Evolutionary conservation across 2,329 filamentous ascomycete genomes (phyloP), one percentile per base, ranked within the genome.

Genomic region (Phaeosphaeria sp.): DNA sequence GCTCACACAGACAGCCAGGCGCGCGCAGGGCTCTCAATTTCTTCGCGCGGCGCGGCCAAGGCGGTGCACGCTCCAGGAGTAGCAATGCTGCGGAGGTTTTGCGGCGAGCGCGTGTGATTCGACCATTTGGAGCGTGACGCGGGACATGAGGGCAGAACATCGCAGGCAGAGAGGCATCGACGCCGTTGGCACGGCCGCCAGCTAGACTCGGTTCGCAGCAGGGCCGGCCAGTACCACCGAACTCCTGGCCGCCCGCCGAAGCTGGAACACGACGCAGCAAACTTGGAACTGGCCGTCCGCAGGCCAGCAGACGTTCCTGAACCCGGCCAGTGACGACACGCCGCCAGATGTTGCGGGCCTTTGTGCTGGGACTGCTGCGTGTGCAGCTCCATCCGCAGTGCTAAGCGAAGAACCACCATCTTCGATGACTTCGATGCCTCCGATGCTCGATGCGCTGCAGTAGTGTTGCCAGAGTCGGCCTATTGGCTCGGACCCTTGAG

Each of bases 91-190:
- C 46, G 39, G 27, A 36, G 9, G 27, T 30, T 13, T 49, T 24
- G 6, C 49, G 20, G 15, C 13, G 11, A 6, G 24, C 18, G 24
- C 8, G 46, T 46, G 2, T 49, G 50, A 46, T 53, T 30, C n/a
- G 51, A 17, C 21, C 44, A 15, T 20, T 6, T 11, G 8, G 43
- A 22, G 18, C 40, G 46, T 53, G 55, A 50, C 51, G 55, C 33
- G 21, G 51, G 51, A 40, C 51, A 48, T 54, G 45, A 44, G 49
- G 36, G 36, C 52, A 54, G 52, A 48, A 44, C 24, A 53, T 53
- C 65, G 65, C 60, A 56, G 40, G 60, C 53, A 59, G 55, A 55
- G 59, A 13, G 30, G 30, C 6, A 36, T 30, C 49, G 53, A 53
- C 50, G 50, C 51, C 51, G 66, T 64, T 63, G 63, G 56, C 39